A percentile compares a stretch with the other conserved stretches of the same genome.
These are phyloP conservation scores for Cymbidium sinense DNA, from an alignment of 106 monocot species.

Conservation along the genomic window DNA sequence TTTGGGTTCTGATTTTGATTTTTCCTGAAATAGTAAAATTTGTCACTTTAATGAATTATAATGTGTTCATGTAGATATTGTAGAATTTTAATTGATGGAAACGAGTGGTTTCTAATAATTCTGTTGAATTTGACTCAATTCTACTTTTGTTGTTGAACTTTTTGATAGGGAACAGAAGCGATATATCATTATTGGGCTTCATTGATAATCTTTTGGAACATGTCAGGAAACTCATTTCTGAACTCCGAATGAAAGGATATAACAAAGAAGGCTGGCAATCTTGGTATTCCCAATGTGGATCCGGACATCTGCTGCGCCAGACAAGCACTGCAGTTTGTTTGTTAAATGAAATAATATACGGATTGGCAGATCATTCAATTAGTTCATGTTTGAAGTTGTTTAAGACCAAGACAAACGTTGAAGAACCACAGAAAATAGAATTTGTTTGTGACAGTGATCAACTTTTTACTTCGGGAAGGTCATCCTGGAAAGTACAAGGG, in stretches of 20 bases:
- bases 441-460: background rate
- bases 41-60: background rate
- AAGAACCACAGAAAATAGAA: constrained; percentile 8
- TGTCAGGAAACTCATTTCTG: constrained; percentile 56
- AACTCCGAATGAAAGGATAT: constrained; percentile 54
- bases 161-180: constrained; percentile 34
- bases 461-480: constrained; percentile 3
- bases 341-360: constrained; percentile 88
- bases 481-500: constrained; percentile 37
- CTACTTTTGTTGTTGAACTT: constrained; percentile 5
- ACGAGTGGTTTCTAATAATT: background rate
- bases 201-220: constrained; percentile 69
- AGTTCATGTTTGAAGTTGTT: constrained; percentile 33
- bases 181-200: constrained; percentile 43
- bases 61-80: background rate
- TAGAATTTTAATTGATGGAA: background rate
- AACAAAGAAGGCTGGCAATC: constrained; percentile 53
- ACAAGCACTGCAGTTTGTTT: constrained; percentile 78
- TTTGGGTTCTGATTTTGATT: background rate
- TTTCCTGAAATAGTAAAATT: background rate
- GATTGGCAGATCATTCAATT: constrained; percentile 49
- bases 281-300: constrained; percentile 57
- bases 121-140: background rate
- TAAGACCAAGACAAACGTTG: constrained; percentile 10
- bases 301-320: constrained; percentile 58